Evolutionary conservation across 192 early-diverging fungal species (phyloP).

Genomic region (Backusella macrospora): DNA sequence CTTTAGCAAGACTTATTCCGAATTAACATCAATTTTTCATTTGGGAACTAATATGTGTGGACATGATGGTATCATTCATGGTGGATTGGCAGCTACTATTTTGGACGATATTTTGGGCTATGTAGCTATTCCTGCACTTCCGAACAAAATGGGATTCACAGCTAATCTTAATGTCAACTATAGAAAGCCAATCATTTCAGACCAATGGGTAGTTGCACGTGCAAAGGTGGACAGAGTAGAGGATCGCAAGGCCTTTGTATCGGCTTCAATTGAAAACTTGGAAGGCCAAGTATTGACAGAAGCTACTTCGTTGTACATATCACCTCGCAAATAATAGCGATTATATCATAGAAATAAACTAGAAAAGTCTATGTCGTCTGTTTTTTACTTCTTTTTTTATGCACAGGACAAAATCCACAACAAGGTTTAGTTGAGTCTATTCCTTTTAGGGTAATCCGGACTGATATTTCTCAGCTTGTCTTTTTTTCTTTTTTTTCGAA

Average conservation of each 20-base stretch:
- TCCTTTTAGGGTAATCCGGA: too few relatives aligned
- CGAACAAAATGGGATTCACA: conserved; percentile 71
- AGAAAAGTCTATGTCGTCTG: too few relatives aligned
- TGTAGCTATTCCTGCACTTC: conserved; percentile 57
- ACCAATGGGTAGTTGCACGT: conserved; percentile 61
- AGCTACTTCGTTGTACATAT: conserved; percentile 67
- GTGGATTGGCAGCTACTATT: conserved; percentile 73
- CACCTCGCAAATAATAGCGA: conserved; percentile 35
- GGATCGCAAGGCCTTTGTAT: conserved; percentile 69
- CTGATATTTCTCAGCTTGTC: too few relatives aligned
- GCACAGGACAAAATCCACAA: too few relatives aligned
- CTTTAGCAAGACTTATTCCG: conserved; percentile 48
- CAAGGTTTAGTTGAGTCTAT: too few relatives aligned
- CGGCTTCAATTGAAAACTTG: conserved; percentile 61
- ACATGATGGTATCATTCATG: conserved; percentile 80
- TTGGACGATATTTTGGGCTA: conserved; percentile 69
- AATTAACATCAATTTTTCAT: conserved; percentile 59
- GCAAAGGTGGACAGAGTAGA: conserved; percentile 60
- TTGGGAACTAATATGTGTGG: conserved; percentile 73
- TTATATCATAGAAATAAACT: too few relatives aligned
- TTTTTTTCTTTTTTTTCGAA: too few relatives aligned
- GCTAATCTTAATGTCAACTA: conserved; percentile 80
- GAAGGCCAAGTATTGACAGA: conserved; percentile 63
- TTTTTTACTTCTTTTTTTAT: too few relatives aligned
- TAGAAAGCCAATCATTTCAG: conserved; percentile 62